Percentiles rank a stretch among this genome's conserved stretches.
Evolutionary conservation across 352 stramenopile species (phyloP).

Genomic region (Stramenopiles sp.): DNA sequence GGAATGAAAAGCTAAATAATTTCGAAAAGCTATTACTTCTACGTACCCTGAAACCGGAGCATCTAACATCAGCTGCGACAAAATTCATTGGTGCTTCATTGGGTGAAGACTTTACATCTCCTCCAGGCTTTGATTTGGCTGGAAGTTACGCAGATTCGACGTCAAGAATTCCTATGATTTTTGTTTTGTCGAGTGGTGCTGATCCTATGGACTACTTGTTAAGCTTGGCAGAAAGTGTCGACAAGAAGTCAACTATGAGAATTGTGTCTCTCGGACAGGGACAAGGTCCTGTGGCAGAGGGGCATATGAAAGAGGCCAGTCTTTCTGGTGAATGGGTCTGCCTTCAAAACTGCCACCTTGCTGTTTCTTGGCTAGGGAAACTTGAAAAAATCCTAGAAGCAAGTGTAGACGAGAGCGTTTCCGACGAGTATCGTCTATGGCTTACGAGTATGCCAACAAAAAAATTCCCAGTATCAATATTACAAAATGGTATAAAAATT

Average conservation of each 20-base stretch:
- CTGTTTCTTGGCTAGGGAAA: slow-evolving; percentile 65
- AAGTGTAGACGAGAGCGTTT: slow-evolving; percentile 38
- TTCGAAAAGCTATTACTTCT: slow-evolving; percentile 71
- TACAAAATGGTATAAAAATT: slow-evolving; percentile 86
- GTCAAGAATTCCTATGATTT: slow-evolving; percentile 70
- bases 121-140: slow-evolving; percentile 64
- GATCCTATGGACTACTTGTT: slow-evolving; percentile 81
- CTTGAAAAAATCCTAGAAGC: slow-evolving; percentile 67
- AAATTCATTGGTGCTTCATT: slow-evolving; percentile 55
- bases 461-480: slow-evolving; percentile 68
- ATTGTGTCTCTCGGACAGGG: slow-evolving; percentile 81
- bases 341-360: slow-evolving; percentile 79
- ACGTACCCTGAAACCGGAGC: slow-evolving; percentile 62
- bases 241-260: slow-evolving; percentile 59
- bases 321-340: slow-evolving; percentile 75
- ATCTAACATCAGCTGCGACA: slow-evolving; percentile 57
- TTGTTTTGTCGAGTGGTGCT: slow-evolving; percentile 68
- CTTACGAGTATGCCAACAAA: slow-evolving; percentile 69
- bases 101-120: slow-evolving; percentile 59
- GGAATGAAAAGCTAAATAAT: slow-evolving; percentile 44
- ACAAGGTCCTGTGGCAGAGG: slow-evolving; percentile 68
- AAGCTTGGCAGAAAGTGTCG: slow-evolving; percentile 59
- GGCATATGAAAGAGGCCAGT: slow-evolving; percentile 63
- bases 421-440: slow-evolving; percentile 71
- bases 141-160: slow-evolving; percentile 68